These are phyloP conservation scores for Hyparrhenia diplandra DNA, from an alignment of 176 grass and related monocot species.

Conservation along the genomic window DNA sequence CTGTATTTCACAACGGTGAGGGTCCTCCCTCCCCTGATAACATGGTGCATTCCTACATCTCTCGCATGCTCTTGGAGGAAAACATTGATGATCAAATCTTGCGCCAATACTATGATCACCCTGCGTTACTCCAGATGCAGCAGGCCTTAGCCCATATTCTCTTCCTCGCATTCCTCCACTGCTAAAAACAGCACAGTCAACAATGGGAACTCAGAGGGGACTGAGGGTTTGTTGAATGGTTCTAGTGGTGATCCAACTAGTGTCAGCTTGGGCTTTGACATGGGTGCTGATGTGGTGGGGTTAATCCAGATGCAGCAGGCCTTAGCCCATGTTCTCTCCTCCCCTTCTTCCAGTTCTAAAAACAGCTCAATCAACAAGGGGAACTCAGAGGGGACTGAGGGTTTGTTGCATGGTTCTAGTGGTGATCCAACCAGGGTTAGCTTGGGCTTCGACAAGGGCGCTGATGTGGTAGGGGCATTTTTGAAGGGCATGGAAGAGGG, in stretches of 20 bases:
- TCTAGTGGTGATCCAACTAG: background rate
- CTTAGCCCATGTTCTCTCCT: slow-evolving; percentile 29
- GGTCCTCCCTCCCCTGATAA: background rate
- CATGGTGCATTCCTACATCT: slow-evolving; percentile 14
- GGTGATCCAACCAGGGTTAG: slow-evolving; percentile 7
- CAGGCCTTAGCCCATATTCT: slow-evolving; percentile 40
- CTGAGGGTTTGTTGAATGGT: background rate
- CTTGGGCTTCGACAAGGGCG: background rate
- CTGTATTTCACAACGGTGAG: background rate
- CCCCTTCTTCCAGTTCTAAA: background rate
- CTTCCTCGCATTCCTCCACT: background rate
- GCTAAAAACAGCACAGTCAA: background rate
- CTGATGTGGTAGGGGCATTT: slow-evolving; percentile 16
- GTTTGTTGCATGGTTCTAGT: background rate
- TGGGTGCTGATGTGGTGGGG: background rate
- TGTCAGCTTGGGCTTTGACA: slow-evolving; percentile 9
- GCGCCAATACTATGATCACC: slow-evolving; percentile 23
- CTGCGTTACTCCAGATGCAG: slow-evolving; percentile 20
- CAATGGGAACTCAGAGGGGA: background rate
- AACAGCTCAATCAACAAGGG: background rate
- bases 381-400: background rate
- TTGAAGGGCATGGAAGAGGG: slow-evolving; percentile 56
- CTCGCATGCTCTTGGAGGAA: slow-evolving; percentile 43
- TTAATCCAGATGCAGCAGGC: background rate
- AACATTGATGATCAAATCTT: slow-evolving; percentile 27